Evolutionary conservation across 257 asterid species (phyloP), one percentile per base, ranked within the genome.

Genomic region (Nicotiana noctiflora): DNA sequence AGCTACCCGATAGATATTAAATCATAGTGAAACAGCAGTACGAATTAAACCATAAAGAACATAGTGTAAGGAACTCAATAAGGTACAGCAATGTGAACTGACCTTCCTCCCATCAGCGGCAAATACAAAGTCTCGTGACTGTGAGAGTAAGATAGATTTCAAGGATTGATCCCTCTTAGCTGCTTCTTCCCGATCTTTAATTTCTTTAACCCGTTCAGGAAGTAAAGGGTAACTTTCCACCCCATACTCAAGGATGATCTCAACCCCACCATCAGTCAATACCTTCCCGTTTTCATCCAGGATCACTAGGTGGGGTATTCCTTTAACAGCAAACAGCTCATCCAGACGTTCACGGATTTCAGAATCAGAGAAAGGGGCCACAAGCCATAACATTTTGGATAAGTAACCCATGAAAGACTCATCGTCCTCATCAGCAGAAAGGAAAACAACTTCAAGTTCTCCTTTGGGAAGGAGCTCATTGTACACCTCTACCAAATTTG

Each of bases 341-440:
- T 89, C 85, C 74, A 94, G 82, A n/a, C 29, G 32, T 14, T 82
- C 82, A 11, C 93, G 93, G 5, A 89, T 75, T 27, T 83, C 90
- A 2, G 93, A 84, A 75, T 92, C 97, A 27, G 94, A 86, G 68
- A 86, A 94, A 0, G 97, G 51, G 92, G n/a, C 60, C 4, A 94
- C 95, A 60, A 88, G 91, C 98, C 98, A 94, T 13, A 97, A 95
- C 97, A 94, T 92, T 85, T 89, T 87, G 31, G 91, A 84, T 82
- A 94, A 94, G 79, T 92, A 92, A 0, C 81, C 85, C 2, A 82
- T 77, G 31, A 91, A 94, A 3, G 98, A 65, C 61, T 91, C 91
- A 0, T 84, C 56, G 75, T 93, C 94, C 84, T 76, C 78, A 81
- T 93, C 98, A 19, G 67, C 89, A 6, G 97, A 91, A 55, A 92